Base-by-base conservation (phyloP, 352 stramenopile genomes). In the Pythium grandisporangium region DNA sequence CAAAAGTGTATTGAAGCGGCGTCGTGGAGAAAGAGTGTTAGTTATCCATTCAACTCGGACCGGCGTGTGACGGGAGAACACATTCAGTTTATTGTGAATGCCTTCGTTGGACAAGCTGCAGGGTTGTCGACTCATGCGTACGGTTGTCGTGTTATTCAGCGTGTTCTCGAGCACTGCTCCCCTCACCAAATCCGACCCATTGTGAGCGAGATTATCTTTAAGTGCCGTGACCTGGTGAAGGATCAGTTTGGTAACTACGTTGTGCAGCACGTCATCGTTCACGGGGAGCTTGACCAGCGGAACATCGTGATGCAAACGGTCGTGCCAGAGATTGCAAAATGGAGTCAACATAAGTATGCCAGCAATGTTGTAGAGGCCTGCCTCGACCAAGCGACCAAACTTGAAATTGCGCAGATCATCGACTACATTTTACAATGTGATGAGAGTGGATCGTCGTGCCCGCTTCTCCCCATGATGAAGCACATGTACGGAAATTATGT, bases 181-280 rank as follows among this genome's bases (percentile, higher is more conserved):
- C 73, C 88, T 20, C 63, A 65, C 8, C 87, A 98, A 56, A 98
- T 97, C 38, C 77, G 66, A 7, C 67, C 74, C n/a, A 86, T 98
- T 21, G 56, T 99, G 26, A 83, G 95, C 59, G 84, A 98, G 50
- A 97, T 99, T 42, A 82, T 93, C 16, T 71, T 71, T 50, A 84
- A 85, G 42, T 96, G 80, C 48, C 73, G 66, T n/a, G 77, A 86
- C 16, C 60, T 93, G 27, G 76, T 91, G 22, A 86, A 90, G 66
- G 95, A 99, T 59, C 95, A 98, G 58, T 99, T 98, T 63, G 96
- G 96, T 8, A 99, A 99, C 67, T 99, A 99, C 54, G 95, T 99
- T 6, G 97, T 99, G 46, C 96, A 99, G 59, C 95, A 99, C 52
- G 90, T 99, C 13, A 86, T 99, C 40, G 80, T 95, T 44, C 95